A percentile compares a stretch with the other conserved stretches of the same genome.
phyloP scores from a whole-genome alignment of 371 early-diverging fungal genomes.

The Nematocida sp. region DNA sequence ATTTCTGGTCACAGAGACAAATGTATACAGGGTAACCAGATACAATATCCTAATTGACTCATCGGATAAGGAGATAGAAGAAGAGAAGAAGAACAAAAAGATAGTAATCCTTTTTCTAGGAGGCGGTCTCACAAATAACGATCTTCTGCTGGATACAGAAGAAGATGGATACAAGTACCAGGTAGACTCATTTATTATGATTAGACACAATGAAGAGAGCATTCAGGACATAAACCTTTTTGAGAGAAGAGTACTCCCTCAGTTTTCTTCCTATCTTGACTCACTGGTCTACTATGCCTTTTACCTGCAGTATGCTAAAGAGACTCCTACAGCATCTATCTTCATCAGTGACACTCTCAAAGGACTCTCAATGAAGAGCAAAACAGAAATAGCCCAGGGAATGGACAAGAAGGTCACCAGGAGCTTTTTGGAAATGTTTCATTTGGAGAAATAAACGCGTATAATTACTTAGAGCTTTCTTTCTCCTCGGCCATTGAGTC shows the following conservation, averaged over 20 bases:
- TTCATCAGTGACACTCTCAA: not conserved
- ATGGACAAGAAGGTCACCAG: conserved; percentile 18
- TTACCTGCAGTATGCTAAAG: not conserved
- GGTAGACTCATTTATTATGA: not conserved
- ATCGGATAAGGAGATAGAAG: not conserved
- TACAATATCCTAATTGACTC: conserved; percentile 8
- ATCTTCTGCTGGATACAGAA: not conserved
- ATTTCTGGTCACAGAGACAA: not conserved
- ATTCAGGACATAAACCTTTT: conserved; percentile 22
- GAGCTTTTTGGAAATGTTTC: conserved; percentile 29
- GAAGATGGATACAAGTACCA: not conserved
- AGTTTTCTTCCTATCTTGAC: not conserved
- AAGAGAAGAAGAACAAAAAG: not conserved
- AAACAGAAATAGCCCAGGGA: not conserved
- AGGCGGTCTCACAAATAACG: conserved; percentile 29
- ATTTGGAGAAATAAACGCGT: not conserved
- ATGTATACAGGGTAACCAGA: not conserved
- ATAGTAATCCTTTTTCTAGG: conserved; percentile 8
- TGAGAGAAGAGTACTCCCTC: not conserved
- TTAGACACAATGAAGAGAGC: not conserved
- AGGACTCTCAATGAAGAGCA: conserved; percentile 12
- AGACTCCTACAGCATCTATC: not conserved
- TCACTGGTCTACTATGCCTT: conserved; percentile 18
- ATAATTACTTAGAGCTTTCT: conserved; percentile 6
- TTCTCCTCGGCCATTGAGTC: conserved; percentile 32